Evolutionary conservation across 2,329 filamentous ascomycete species (phyloP), one percentile per base, ranked within the genome.

Genomic region (Cladophialophora exuberans): DNA sequence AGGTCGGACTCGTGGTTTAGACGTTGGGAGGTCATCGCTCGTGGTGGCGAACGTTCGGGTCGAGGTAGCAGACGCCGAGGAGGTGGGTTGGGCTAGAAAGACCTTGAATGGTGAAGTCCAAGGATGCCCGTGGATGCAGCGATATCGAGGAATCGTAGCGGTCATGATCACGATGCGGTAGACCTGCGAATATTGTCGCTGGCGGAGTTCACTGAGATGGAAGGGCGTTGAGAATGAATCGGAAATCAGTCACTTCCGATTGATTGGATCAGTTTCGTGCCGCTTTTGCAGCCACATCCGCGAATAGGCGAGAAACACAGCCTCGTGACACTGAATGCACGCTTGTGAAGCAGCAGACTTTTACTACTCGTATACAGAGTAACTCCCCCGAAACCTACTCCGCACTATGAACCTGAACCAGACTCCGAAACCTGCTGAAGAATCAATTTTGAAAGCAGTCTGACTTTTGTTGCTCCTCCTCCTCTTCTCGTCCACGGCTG

Each of bases 41-140:
- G 74, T 69, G 53, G 75, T 78, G 71, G 75, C 75, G 61, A 77
- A 72, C 55, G 68, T 58, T 47, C 75, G 72, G 17, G 46, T 41
- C 7, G 60, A 5, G 15, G 38, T 25, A 10, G 48, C 28, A 2
- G 57, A 35, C 13, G 35, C 35, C 22, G 57, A 33, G 23, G 41
- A 36, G 23, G 54, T 31, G 2, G 22, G 17, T 15, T 31, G 25
- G 7, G 60, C 56, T 18, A 65, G 42, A 36, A 62, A 63, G 45
- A 65, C 58, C 49, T 61, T 61, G 54, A 65, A 62, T 2, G 63
- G 63, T 17, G 63, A 65, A 2, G 58, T 54, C 63, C 60, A 64
- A 4, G 46, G 30, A 10, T 55, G 58, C 43, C 63, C 62, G n/a
- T 63, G 45, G 17, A 64, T 39, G 47, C 63, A 65, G 13, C 60